A percentile compares a stretch with the other conserved stretches of the same genome.
phyloP scores from a whole-genome alignment of 78 protist species.

The Chrysochromulina parva region DNA sequence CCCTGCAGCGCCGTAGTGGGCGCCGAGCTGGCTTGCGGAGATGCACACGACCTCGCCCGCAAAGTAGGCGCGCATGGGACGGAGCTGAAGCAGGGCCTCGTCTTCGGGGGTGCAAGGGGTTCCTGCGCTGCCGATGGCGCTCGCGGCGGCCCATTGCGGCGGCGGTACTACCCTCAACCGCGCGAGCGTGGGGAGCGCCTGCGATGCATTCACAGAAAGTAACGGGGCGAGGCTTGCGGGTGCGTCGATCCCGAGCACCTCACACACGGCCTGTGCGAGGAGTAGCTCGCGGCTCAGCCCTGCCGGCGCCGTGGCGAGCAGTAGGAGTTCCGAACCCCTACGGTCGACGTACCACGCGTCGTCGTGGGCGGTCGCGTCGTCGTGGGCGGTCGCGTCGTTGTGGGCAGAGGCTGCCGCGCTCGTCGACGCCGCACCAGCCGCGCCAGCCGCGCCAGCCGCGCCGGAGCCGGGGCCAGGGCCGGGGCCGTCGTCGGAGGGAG shows the following conservation, averaged over 20 bases:
- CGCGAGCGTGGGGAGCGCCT: neutral
- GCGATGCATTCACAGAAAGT: neutral
- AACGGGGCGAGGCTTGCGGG: neutral
- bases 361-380: neutral
- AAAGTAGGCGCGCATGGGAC: neutral
- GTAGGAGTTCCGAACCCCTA: neutral
- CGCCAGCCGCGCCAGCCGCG: too few relatives aligned
- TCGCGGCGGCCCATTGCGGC: neutral
- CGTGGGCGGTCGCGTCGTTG: too few relatives aligned
- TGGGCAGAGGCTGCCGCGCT: too few relatives aligned
- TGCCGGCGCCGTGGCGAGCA: neutral
- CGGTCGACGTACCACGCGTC: neutral
- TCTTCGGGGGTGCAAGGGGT: neutral
- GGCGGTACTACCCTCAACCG: neutral
- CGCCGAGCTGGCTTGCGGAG: neutral
- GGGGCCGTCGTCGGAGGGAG: neutral
- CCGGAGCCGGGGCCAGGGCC: too few relatives aligned
- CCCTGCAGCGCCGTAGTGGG: neutral
- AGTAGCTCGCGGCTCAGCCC: neutral
- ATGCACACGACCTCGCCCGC: neutral
- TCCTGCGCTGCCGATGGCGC: neutral
- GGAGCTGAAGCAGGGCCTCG: neutral
- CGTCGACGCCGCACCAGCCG: too few relatives aligned
- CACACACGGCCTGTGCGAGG: neutral
- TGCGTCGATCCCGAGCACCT: neutral